These are phyloP conservation scores for Adansonia digitata DNA, from an alignment of 345 rosid genomes.

Conservation along the genomic window DNA sequence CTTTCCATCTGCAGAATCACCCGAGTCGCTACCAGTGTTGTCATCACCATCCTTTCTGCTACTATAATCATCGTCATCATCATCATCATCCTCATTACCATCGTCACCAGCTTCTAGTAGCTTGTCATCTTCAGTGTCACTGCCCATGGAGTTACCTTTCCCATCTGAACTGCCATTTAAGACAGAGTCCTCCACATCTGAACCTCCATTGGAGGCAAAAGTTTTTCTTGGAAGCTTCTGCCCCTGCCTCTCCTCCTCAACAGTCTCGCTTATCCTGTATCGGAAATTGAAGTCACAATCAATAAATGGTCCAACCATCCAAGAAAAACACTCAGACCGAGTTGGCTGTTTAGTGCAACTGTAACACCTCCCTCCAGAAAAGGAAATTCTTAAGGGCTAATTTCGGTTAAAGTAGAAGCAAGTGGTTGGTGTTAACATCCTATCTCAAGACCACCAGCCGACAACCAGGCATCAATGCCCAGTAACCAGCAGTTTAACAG, in stretches of 20 bases:
- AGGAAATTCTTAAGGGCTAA: neutral
- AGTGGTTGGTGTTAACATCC: neutral
- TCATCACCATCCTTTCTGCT: conserved; percentile 20
- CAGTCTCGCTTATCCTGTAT: conserved; percentile 17
- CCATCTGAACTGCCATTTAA: conserved; percentile 20
- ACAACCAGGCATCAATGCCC: neutral
- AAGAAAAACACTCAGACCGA: neutral
- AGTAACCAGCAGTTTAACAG: neutral
- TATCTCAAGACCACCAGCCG: neutral
- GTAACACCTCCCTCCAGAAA: neutral
- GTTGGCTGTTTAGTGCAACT: neutral
- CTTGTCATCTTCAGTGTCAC: conserved; percentile 27
- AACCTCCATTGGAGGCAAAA: conserved; percentile 14
- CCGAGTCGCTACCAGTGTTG: conserved; percentile 7
- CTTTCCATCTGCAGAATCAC: conserved; percentile 20
- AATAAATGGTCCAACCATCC: neutral
- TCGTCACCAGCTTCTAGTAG: conserved; percentile 19
- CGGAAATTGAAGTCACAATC: neutral
- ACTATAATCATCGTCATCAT: conserved; percentile 17
- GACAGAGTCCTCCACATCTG: conserved; percentile 12
- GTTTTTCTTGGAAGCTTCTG: conserved; percentile 14
- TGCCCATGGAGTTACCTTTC: conserved; percentile 6
- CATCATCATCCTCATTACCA: conserved; percentile 8
- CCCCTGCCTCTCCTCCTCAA: conserved; percentile 16
- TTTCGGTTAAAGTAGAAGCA: neutral